Percentiles rank a stretch among this genome's conserved stretches.
Conservation (phyloP, 2,329 filamentous ascomycete species). For the Colletotrichum aenigma region DNA sequence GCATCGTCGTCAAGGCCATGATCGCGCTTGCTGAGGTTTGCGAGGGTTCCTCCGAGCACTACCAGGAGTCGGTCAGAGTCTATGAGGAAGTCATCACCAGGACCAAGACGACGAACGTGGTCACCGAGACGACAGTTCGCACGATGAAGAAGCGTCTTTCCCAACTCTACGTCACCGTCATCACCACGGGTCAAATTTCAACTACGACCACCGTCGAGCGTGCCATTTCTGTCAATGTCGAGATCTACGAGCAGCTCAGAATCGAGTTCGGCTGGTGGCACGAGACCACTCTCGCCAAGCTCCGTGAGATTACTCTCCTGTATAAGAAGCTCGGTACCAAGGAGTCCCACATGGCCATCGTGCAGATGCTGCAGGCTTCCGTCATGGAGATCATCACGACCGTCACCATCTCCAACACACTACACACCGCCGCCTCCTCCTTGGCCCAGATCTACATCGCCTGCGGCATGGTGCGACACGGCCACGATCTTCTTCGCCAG, state of each 20-base stretch:
- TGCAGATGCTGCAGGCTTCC: slow-evolving; percentile 41
- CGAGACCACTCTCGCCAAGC: slow-evolving; percentile 44
- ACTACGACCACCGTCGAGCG: slow-evolving; percentile 39
- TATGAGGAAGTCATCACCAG: slow-evolving; percentile 50
- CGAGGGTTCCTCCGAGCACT: slow-evolving; percentile 44
- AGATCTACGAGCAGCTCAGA: slow-evolving; percentile 47
- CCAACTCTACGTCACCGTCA: slow-evolving; percentile 43
- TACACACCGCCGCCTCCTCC: slow-evolving; percentile 52
- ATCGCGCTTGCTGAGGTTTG: slow-evolving; percentile 48
- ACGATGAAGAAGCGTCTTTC: slow-evolving; percentile 55
- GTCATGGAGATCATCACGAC: slow-evolving; percentile 43
- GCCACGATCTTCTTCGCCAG: slow-evolving; percentile 49
- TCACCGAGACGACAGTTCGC: slow-evolving; percentile 38
- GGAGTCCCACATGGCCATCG: slow-evolving; percentile 40
- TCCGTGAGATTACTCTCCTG: slow-evolving; percentile 45
- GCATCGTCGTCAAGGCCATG: slow-evolving; percentile 33
- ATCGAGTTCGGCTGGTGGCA: slow-evolving; percentile 50
- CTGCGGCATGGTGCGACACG: slow-evolving; percentile 41
- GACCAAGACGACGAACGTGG: slow-evolving; percentile 36
- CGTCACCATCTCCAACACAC: slow-evolving; percentile 41
- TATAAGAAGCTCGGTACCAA: slow-evolving; percentile 42
- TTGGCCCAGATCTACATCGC: slow-evolving; percentile 50
- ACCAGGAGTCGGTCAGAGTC: slow-evolving; percentile 46
- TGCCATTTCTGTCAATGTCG: slow-evolving; percentile 35
- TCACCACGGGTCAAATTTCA: slow-evolving; percentile 39